Evolutionary conservation across 2,329 filamentous ascomycete genomes (phyloP), one percentile per base, ranked within the genome.

Genomic region (Xylaria sp.): DNA sequence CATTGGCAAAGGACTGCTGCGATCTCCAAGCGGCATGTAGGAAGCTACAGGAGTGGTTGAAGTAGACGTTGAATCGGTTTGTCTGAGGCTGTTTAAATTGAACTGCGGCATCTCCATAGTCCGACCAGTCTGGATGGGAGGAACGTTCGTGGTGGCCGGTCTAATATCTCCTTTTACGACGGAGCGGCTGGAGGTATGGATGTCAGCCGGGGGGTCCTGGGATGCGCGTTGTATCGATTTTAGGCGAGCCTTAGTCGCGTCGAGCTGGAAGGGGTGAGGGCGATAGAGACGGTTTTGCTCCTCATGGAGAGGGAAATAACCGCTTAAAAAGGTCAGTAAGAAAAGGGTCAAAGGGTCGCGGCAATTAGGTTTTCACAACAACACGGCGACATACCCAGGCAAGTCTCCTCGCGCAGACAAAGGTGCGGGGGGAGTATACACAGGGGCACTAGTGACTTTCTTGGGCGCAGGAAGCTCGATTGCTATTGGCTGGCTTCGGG

Each of bases 271-370:
- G 1, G 85, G 85, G 70, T 88, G 86, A 63, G 84, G 80, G 53
- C 81, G 82, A 67, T 83, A 82, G 20, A 86, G 75, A 61, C 83
- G 81, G 59, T 76, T 78, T 48, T 85, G 83, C 60, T 89, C 85
- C 76, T 89, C 87, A 77, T 89, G 87, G 36, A 85, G 77, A 20
- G 87, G 87, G 72, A 90, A 90, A 73, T 89, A 90, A 32, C 84
- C 87, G 76, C 87, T 89, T 71, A 52, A 66, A 53, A 48, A 12
- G 34, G n/a, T 70, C 60, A 69, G 68, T 68, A 65, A 70, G 62
- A n/a, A 60, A 53, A 34, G 30, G 28, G 57, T 60, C 20, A 65
- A 69, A 65, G 53, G 43, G 46, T 50, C 41, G 36, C 23, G 30
- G n/a, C 28, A 60, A 59, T 34, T 12, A 43, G 60, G 60, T 34